Percentiles rank a stretch among this genome's conserved stretches.
phyloP scores from a whole-genome alignment of 2,329 filamentous ascomycete species.

The Calonectria pteridis region DNA sequence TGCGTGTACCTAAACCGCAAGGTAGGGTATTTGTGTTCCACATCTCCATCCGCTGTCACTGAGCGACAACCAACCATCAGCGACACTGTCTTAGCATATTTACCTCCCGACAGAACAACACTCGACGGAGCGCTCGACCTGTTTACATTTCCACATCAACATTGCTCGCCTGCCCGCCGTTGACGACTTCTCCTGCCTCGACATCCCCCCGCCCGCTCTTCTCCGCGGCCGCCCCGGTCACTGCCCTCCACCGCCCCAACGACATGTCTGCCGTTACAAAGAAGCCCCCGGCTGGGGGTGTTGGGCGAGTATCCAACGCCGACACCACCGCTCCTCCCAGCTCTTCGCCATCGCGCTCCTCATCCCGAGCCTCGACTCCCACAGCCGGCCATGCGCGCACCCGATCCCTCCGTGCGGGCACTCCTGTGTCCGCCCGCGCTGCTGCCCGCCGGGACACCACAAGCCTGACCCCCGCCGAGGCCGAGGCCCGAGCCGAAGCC shows the following conservation, averaged over 20 bases:
- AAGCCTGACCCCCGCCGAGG: constrained; percentile 65
- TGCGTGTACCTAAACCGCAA: constrained; percentile 12
- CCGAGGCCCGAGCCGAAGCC: constrained; percentile 84
- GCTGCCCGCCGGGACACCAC: constrained; percentile 72
- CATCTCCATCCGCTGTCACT: constrained; percentile 23
- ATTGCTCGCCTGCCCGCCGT: background rate
- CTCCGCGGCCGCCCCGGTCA: constrained; percentile 7
- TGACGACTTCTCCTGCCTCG: constrained; percentile 24
- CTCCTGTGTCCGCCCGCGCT: constrained; percentile 80
- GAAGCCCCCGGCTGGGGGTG: constrained; percentile 63
- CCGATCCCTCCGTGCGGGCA: constrained; percentile 73
- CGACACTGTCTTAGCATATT: constrained; percentile 20
- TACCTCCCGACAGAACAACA: constrained; percentile 11
- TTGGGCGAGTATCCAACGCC: constrained; percentile 58
- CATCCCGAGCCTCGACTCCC: constrained; percentile 60
- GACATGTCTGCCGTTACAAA: constrained; percentile 67
- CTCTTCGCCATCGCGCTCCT: constrained; percentile 54
- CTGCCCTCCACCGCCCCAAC: constrained; percentile 13
- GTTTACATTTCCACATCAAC: background rate
- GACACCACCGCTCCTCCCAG: constrained; percentile 51
- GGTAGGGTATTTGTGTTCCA: constrained; percentile 20
- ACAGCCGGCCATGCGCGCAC: constrained; percentile 62
- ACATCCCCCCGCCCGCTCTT: constrained; percentile 19
- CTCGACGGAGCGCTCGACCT: background rate
- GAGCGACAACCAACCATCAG: constrained; percentile 21